phyloP scores from a whole-genome alignment of 2,329 filamentous ascomycete species.

The Coniosporium tulheliwenetii region DNA sequence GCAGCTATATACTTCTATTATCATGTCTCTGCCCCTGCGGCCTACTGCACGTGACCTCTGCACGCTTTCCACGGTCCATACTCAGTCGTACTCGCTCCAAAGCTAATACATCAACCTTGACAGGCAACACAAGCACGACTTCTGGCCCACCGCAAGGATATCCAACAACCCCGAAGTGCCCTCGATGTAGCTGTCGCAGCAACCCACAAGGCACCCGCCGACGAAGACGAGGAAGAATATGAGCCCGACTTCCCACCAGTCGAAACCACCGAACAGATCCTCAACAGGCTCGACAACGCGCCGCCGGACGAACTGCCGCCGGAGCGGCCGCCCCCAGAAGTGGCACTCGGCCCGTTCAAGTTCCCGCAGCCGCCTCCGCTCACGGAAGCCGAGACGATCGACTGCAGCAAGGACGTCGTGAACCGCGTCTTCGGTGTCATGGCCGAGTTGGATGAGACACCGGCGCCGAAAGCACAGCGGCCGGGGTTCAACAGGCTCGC shows the following conservation, averaged over 20 bases:
- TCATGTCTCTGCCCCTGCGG: too few species aligned
- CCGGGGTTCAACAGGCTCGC: conserved; percentile 72
- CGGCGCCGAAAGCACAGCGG: conserved; percentile 28
- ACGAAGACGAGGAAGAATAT: conserved; percentile 81
- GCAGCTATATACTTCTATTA: conserved; percentile 1
- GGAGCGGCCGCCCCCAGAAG: conserved; percentile 23
- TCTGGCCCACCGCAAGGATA: too few species aligned
- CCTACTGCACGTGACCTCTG: too few species aligned
- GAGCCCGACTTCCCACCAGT: conserved; percentile 66
- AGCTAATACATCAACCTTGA: too few species aligned
- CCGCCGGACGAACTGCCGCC: conserved; percentile 39
- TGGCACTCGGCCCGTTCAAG: conserved; percentile 59
- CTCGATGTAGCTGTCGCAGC: conserved; percentile 15
- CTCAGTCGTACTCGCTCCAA: too few species aligned
- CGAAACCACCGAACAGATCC: conserved; percentile 62
- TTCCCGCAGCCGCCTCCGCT: conserved; percentile 63
- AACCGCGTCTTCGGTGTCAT: conserved; percentile 67
- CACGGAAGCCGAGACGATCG: conserved; percentile 53
- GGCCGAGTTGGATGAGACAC: conserved; percentile 52
- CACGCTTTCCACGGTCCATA: too few species aligned
- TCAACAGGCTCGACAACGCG: conserved; percentile 60
- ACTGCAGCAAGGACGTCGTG: conserved; percentile 59
- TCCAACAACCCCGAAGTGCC: conserved; percentile 9
- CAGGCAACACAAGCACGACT: too few species aligned
- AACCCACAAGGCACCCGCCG: conserved; percentile 27